Evolutionary conservation across 2,329 filamentous ascomycete genomes (phyloP), one percentile per base, ranked within the genome.

Genomic region (Chaetomium globosum): DNA sequence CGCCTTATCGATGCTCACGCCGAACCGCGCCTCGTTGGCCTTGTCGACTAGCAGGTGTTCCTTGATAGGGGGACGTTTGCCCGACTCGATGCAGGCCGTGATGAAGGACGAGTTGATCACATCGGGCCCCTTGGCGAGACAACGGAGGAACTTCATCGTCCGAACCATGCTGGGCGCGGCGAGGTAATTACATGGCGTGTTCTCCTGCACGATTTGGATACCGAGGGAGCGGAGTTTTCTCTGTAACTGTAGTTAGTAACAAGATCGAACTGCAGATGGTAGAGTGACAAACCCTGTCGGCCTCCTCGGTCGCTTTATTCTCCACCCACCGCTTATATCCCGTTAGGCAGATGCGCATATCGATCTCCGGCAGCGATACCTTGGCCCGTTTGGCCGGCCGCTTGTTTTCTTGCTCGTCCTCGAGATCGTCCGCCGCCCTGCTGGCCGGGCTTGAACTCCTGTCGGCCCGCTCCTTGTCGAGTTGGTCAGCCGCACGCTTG

Each of bases 81-180:
- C 86, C 36, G 86, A 81, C 54, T 90, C 86, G 12, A 98, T 81
- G 55, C 90, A 92, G 28, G 85, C 82, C 63, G 94, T 90, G 64
- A 99, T 86, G 76, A 92, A 99, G 9, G 85, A 83, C 0, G 89
- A 90, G 54, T 87, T 88, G 61, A 98, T 84, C 52, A 98, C 85
- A 1, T 85, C 83, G 0, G 93, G 92, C 0, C 91, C 93, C 65
- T 87, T 88, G 21, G 95, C 93, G 31, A 99, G 80, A 13, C 93
- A 92, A 67, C 89, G 90, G 58, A 98, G 88, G 74, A 99, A 99
- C 74, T 99, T 99, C 75, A 92, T 88, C 0, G 95, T 99, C 46
- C 95, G 89, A 39, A 97, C 86, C 67, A 98, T 87, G 51, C 87
- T 85, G 0, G 94, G 95, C 3, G 94, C 94, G 39, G 92, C 93